Evolutionary conservation across 208 protist species (phyloP).

Genomic region (Trypanosoma congolense): DNA sequence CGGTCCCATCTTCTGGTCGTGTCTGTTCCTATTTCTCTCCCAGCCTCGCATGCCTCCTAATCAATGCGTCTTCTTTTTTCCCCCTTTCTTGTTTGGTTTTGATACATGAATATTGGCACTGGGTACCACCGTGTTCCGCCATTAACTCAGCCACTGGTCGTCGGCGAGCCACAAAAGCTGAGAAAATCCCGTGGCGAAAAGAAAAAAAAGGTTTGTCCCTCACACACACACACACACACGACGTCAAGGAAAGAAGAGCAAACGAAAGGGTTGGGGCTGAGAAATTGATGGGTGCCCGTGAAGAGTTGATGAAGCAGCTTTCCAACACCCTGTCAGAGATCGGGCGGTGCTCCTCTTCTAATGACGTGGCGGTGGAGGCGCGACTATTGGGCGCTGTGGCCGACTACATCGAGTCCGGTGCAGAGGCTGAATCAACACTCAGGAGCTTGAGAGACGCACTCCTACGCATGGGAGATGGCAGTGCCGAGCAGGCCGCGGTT

Average conservation of each 20-base stretch:
- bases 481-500: background rate
- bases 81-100: no score
- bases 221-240: slow-evolving; percentile 1
- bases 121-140: no score
- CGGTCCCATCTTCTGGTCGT: no score
- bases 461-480: background rate
- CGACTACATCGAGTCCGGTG: slow-evolving; percentile 23
- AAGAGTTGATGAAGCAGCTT: slow-evolving; percentile 12
- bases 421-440: slow-evolving; percentile 4
- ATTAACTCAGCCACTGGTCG: no score
- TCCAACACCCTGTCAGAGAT: slow-evolving; percentile 16
- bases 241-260: background rate
- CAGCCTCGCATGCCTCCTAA: no score
- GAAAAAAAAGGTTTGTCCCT: background rate
- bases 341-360: background rate
- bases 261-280: slow-evolving; percentile 7
- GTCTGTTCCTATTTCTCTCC: no score
- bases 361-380: slow-evolving; percentile 1
- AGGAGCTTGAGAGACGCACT: slow-evolving; percentile 7
- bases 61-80: no score
- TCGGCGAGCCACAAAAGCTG: no score
- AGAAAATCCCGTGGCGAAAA: no score
- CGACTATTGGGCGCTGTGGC: slow-evolving; percentile 16
- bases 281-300: slow-evolving; percentile 13
- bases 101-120: no score